Base-by-base conservation (phyloP, 441 rosid genomes). In the Jatropha multifida region DNA sequence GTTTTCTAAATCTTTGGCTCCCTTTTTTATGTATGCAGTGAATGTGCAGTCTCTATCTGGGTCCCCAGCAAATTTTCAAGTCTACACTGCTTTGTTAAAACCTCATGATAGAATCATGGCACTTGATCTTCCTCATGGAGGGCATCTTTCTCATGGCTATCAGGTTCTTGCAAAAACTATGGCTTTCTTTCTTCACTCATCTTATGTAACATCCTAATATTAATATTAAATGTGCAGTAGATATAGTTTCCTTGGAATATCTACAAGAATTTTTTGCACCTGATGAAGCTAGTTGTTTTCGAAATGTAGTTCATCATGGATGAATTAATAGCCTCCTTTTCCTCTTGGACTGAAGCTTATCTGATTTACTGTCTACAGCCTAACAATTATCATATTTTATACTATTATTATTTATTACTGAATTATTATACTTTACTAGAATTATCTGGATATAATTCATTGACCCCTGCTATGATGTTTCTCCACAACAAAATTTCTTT, bases 81-180 rank as follows among this genome's bases (percentile, higher is more conserved):
- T 81, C 68, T 96, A 93, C 71, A 92, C 99, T 51, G 99, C 98
- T 55, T 70, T 96, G 70, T 73, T 96, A 74, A 96, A 90, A 61
- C 90, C 99, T 73, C 99, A 96, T 82, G 99, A 93, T 26, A 87
- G 98, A 88, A 96, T 96, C 79, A 93, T 96, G 99, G 98, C 98
- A 4, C 98, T 96, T 81, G 99, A 96, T 78, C 90, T 96, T 61
- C 98, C 99, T 69, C 98, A 96, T 80, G 99, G 99, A 10, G 99
- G 99, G 56, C 99, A 96, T 89, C 98, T 96, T 88, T 96, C 99
- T 75, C 99, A 96, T 82, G 98, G 99, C 74, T 96, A 93, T 79
- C 98, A 96, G 99, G 99, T 95, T 78, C 82, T 63, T 48, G 27
- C 58, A 27, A 17, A n/a, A 52, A 48, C 71, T 65, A 0, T 72